Percentiles rank a stretch among this genome's conserved stretches.
Evolutionary conservation across 2,329 filamentous ascomycete species (phyloP).

Genomic region (Aspergillus alliaceus): DNA sequence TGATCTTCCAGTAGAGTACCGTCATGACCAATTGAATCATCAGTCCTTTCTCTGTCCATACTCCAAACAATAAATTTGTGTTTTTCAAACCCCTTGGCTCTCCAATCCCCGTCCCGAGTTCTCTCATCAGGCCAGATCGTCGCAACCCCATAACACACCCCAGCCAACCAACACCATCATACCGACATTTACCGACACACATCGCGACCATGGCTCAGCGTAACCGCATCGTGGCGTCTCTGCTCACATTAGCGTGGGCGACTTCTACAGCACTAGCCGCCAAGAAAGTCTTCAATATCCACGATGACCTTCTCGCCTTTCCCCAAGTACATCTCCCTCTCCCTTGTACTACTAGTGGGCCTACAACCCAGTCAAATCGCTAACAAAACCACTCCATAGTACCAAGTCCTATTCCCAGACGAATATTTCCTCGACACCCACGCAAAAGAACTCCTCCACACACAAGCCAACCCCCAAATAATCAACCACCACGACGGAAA

Average conservation of each 20-base stretch:
- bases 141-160: neutral
- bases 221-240: slow-evolving; percentile 23
- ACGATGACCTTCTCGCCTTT: slow-evolving; percentile 83
- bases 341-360: neutral
- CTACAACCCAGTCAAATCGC: neutral
- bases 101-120: neutral
- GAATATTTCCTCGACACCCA: slow-evolving; percentile 70
- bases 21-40: neutral
- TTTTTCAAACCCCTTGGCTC: no score
- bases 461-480: slow-evolving; percentile 21
- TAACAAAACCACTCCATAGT: slow-evolving; percentile 54
- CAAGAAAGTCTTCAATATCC: slow-evolving; percentile 73
- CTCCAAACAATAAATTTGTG: no score
- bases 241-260: slow-evolving; percentile 34
- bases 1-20: neutral
- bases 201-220: slow-evolving; percentile 25
- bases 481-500: slow-evolving; percentile 17
- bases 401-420: slow-evolving; percentile 74
- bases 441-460: slow-evolving; percentile 58
- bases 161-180: neutral
- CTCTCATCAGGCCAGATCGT: slow-evolving; percentile 10
- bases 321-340: slow-evolving; percentile 67
- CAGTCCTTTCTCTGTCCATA: neutral
- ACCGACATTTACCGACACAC: neutral
- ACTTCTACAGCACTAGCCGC: slow-evolving; percentile 47